phyloP scores from a whole-genome alignment of 2,329 filamentous ascomycete genomes.

The Chalaropsis ovoidea region DNA sequence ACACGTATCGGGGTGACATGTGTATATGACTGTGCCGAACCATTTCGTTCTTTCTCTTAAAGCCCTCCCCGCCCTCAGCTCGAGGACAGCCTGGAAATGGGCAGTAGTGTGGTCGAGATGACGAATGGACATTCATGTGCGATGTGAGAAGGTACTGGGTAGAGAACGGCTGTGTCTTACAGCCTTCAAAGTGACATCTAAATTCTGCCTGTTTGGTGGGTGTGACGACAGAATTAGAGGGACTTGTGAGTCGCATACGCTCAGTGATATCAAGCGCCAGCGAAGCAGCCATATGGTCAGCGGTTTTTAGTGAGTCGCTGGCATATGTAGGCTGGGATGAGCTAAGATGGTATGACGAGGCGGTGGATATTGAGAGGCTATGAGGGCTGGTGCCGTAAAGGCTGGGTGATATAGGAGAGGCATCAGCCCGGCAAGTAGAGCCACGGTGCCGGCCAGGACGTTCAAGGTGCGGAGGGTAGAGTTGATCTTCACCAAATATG shows the following conservation, averaged over 20 bases:
- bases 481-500: constrained; percentile 17
- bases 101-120: constrained; percentile 55
- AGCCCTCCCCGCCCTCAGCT: constrained; percentile 54
- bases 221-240: constrained; percentile 15
- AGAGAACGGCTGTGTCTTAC: constrained; percentile 63
- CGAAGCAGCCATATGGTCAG: neutral
- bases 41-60: constrained; percentile 66
- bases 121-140: constrained; percentile 63
- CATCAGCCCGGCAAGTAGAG: constrained; percentile 12
- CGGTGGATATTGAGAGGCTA: constrained; percentile 14
- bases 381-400: constrained; percentile 22
- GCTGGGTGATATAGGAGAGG: constrained; percentile 17
- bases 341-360: constrained; percentile 21
- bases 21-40: constrained; percentile 77
- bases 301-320: neutral
- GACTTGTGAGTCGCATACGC: constrained; percentile 18
- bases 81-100: constrained; percentile 52
- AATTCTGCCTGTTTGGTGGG: constrained; percentile 15
- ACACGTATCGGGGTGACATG: constrained; percentile 87
- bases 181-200: constrained; percentile 40
- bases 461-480: constrained; percentile 4
- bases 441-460: constrained; percentile 11
- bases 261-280: constrained; percentile 16
- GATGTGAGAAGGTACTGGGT: constrained; percentile 71
- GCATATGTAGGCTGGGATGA: constrained; percentile 21